These are phyloP conservation scores for Firmiana major DNA, from an alignment of 345 rosid genomes.

Conservation along the genomic window DNA sequence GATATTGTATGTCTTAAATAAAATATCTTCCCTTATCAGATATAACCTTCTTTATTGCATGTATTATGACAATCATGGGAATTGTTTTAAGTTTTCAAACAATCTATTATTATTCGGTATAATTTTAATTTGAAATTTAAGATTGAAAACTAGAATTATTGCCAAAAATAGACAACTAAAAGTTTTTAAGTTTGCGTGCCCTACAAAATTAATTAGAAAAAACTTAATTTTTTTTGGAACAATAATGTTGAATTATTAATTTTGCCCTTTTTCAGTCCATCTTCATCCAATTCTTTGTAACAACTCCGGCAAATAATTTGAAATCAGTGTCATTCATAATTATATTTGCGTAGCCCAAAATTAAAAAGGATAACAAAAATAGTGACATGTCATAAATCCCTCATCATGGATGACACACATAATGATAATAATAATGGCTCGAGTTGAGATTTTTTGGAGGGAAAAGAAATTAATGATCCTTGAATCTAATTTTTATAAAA, in stretches of 20 bases:
- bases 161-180: neutral
- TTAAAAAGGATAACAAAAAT: neutral
- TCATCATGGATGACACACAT: neutral
- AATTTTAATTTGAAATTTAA: too few species aligned
- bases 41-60: neutral
- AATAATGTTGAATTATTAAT: neutral
- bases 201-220: neutral
- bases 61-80: neutral
- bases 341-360: neutral
- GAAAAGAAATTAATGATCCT: too few species aligned
- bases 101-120: too few species aligned
- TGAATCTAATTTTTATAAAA: too few species aligned
- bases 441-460: too few species aligned
- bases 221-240: neutral
- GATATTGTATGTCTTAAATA: neutral
- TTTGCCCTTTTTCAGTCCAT: neutral
- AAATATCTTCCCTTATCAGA: neutral
- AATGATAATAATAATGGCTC: too few species aligned
- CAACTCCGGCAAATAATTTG: neutral
- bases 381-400: neutral
- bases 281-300: neutral
- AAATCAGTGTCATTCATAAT: neutral
- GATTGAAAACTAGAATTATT: too few species aligned
- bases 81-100: too few species aligned
- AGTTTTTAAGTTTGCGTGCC: neutral